These are phyloP conservation scores for Spiromastix sp. DNA, from an alignment of 2,329 filamentous ascomycete genomes.

Conservation along the genomic window DNA sequence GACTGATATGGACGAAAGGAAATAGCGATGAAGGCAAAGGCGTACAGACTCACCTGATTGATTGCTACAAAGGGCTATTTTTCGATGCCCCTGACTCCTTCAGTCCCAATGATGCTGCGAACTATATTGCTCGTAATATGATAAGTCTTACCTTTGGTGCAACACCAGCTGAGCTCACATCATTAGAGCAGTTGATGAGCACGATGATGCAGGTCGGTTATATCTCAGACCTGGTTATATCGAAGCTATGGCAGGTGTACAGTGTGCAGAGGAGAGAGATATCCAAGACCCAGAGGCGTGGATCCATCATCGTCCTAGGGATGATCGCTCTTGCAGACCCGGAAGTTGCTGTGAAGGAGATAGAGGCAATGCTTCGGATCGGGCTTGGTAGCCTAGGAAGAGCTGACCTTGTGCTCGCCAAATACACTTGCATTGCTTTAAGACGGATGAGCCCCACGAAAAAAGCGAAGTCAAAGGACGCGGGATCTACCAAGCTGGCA, in stretches of 20 bases:
- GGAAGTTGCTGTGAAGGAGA: conserved; percentile 86
- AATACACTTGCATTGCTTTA: conserved; percentile 90
- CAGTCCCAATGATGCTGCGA: conserved; percentile 78
- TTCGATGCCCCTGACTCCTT: conserved; percentile 91
- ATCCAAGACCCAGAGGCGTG: conserved; percentile 78
- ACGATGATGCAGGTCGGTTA: conserved; percentile 96
- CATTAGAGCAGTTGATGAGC: conserved; percentile 82
- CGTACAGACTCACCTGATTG: conserved; percentile 90
- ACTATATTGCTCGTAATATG: conserved; percentile 96
- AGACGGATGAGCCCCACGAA: conserved; percentile 84
- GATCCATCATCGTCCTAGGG: conserved; percentile 89
- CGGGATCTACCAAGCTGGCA: conserved; percentile 60
- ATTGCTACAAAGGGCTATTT: conserved; percentile 91
- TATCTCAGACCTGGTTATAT: conserved; percentile 73
- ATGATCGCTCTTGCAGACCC: conserved; percentile 93
- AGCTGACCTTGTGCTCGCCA: conserved; percentile 75
- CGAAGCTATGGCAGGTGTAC: conserved; percentile 96
- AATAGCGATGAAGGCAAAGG: conserved; percentile 99
- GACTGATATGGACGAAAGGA: conserved; percentile 97
- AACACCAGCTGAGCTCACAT: conserved; percentile 88
- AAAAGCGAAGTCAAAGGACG: conserved; percentile 60
- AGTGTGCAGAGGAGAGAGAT: conserved; percentile 89
- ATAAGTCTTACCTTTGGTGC: conserved; percentile 96
- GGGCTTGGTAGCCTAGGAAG: conserved; percentile 74
- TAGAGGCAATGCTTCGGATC: conserved; percentile 86